Base-by-base conservation (phyloP, 257 asterid genomes). In the Capsicum rhomboideum region DNA sequence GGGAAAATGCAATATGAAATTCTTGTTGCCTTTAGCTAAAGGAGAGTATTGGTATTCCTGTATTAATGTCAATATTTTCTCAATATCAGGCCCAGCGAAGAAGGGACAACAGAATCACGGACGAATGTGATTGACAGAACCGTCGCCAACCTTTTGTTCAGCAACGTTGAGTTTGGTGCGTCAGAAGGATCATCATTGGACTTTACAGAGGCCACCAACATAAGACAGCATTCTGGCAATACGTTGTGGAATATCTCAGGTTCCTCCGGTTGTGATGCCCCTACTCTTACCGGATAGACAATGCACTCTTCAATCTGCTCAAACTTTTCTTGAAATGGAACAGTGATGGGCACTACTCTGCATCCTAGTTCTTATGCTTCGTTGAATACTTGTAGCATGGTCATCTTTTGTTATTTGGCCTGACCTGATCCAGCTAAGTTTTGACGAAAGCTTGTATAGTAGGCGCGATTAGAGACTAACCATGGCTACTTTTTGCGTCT, bases 141-240 rank as follows among this genome's bases (percentile, higher is more conserved):
- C n/a, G 86, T 90, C 28, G 93, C 93, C 26, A 86, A 86, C 53
- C 87, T 90, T 78, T 34, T 90, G 85, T 90, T 90, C 88, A 83
- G 85, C 31, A 82, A 87, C 20, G 80, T 66, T 82, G 40, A 82
- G 7, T 83, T 55, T 34, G 68, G 58, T 79, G 14, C 78, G 13
- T 42, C 55, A 40, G 54, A 84, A 85, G 82, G 82, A n/a, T 77
- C 89, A 50, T 10, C 83, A 31, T 52, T 88, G 84, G 69, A 83
- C 69, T 72, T 66, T 6, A 59, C 84, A 17, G 82, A 44, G 58
- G 84, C 82, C 50, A 34, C 28, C 80, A 10, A 50, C 63, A 28
- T 52, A 77, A 50, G 63, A 77, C 82, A 50, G 18, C 64, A 77
- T 50, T 77, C 64, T 0, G 64, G 63, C 0, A 10, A 26, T 16